Conservation (phyloP, 2,329 filamentous ascomycete species). For the Apiospora koreana region DNA sequence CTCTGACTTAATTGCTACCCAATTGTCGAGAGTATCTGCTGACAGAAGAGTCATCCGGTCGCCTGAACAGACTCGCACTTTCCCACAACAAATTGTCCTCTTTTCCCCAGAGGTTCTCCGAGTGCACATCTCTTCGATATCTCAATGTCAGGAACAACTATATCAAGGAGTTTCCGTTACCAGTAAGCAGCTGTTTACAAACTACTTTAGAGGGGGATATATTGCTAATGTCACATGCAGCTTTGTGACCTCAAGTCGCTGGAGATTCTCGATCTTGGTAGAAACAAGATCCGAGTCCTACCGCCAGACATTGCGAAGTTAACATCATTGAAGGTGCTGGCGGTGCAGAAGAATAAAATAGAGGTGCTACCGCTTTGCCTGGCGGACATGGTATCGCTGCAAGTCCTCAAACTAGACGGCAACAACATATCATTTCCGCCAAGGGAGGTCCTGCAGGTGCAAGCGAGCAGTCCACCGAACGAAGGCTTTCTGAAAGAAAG, state of each 20-base stretch:
- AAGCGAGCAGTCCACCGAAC: constrained; percentile 56
- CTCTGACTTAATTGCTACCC: not conserved
- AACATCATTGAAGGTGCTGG: constrained; percentile 84
- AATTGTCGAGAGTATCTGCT: constrained; percentile 22
- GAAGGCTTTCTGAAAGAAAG: constrained; percentile 59
- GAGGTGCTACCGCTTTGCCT: constrained; percentile 80
- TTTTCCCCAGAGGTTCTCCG: constrained; percentile 71
- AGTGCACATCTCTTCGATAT: constrained; percentile 77
- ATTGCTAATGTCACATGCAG: constrained; percentile 47
- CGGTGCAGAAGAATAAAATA: constrained; percentile 84
- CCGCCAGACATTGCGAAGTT: constrained; percentile 80
- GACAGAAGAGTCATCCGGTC: constrained; percentile 4
- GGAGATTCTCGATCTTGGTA: constrained; percentile 89
- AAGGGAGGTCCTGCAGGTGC: constrained; percentile 64
- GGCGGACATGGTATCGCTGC: constrained; percentile 86
- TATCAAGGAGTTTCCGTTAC: constrained; percentile 62
- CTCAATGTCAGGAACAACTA: constrained; percentile 79
- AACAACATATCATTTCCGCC: constrained; percentile 84
- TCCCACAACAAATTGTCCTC: constrained; percentile 76
- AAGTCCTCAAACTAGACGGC: constrained; percentile 86
- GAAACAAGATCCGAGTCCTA: constrained; percentile 78
- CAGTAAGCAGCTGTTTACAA: constrained; percentile 39
- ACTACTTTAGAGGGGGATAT: not conserved
- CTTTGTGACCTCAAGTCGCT: constrained; percentile 83
- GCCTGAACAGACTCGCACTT: constrained; percentile 63